These are phyloP conservation scores for Coemansia sp. DNA, from an alignment of 192 early-diverging fungal genomes.

Conservation along the genomic window DNA sequence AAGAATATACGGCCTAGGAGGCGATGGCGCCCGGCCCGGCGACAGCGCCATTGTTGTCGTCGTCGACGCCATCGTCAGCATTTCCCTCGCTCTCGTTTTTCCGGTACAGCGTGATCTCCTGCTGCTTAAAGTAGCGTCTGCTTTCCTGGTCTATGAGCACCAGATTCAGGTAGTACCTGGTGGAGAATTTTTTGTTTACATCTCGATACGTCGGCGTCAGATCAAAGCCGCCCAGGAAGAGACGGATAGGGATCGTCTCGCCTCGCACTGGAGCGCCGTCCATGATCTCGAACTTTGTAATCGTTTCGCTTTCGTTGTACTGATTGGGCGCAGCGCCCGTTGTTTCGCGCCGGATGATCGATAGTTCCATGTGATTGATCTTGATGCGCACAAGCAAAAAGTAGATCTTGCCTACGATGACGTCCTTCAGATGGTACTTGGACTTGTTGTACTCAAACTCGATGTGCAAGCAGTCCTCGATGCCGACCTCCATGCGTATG, in stretches of 20 bases:
- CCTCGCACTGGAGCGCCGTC: conserved; percentile 95
- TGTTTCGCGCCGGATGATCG: conserved; percentile 95
- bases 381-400: conserved; percentile 99
- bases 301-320: conserved; percentile 98
- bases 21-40: background rate
- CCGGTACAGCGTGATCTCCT: conserved; percentile 88
- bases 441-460: conserved; percentile 99
- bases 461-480: conserved; percentile 98
- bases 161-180: conserved; percentile 97
- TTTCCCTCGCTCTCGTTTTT: conserved; percentile 48
- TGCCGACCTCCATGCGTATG: conserved; percentile 99
- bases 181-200: conserved; percentile 99
- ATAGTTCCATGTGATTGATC: conserved; percentile 99
- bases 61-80: conserved; percentile 1
- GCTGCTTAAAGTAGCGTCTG: conserved; percentile 98
- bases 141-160: conserved; percentile 99
- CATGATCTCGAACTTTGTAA: conserved; percentile 99
- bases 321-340: conserved; percentile 96
- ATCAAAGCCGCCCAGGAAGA: conserved; percentile 96
- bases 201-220: conserved; percentile 98
- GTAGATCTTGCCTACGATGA: conserved; percentile 99
- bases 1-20: background rate
- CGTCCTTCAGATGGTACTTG: conserved; percentile 97
- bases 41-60: background rate
- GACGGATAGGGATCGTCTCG: conserved; percentile 97